Evolutionary conservation across 768 basidiomycete species (phyloP), one percentile per base, ranked within the genome.

Genomic region (Candolleomyces efflorescens): DNA sequence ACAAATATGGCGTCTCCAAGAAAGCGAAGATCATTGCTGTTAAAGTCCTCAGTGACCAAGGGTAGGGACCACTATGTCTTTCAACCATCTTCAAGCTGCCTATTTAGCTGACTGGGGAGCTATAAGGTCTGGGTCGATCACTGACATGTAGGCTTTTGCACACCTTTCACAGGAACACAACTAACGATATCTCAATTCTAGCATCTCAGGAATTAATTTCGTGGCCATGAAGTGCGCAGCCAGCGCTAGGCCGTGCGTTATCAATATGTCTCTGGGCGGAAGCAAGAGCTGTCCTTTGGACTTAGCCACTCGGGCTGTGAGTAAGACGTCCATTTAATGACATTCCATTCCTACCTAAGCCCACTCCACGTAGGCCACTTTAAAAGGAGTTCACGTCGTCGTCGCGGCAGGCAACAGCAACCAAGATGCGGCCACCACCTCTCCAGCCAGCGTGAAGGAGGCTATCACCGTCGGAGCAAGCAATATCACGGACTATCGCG

Each of bases 401-500:
- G 97, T 98, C 59, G 96, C 96, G 60, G 95, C 95, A 3, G 41
- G 41, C 10, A 92, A 91, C 63, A 90, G 92, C 67, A 87, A 90
- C 75, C 83, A 82, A 63, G 90, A 96, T 66, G 94, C 94, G 10
- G 98, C 95, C 80, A 78, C 78, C 62, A 96, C 89, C 75, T 98
- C 95, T 1, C 97, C 97, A 36, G 96, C 95, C 26, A 84, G 83
- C 6, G 84, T 96, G 3, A 81, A 88, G 75, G 85, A 89, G 54
- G 92, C 96, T 13, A 82, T 99, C 60, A 98, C 97, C 48, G 96
- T 98, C 55, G 97, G 90, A 63, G 97, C 97, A 23, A 89, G 88
- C 3, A 92, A 90, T 1, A 77, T 94, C 22, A 78, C 71, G 43
- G 92, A 94, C 61, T 85, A 87, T 59, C 86, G 90, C 47, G 92